phyloP scores from a whole-genome alignment of 805 yeast genomes.

The Lipomyces yamanashiensis region DNA sequence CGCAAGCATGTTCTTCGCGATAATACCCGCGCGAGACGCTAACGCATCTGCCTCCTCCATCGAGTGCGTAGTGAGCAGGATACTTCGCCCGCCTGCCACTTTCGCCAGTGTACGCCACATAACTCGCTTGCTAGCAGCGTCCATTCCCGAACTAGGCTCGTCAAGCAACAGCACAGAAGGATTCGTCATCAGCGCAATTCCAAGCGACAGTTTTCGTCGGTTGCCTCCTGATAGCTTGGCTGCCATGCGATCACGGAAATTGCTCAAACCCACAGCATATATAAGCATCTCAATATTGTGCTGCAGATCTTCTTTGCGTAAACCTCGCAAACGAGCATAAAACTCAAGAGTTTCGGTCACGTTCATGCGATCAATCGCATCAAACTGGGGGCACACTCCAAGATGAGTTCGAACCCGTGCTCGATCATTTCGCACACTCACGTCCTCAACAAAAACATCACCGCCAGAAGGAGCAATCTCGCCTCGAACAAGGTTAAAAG shows the following conservation, averaged over 20 bases:
- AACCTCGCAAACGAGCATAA: constrained; percentile 45
- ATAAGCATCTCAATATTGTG: constrained; percentile 42
- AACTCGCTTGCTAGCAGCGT: constrained; percentile 47
- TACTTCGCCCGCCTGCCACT: constrained; percentile 43
- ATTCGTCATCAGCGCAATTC: constrained; percentile 45
- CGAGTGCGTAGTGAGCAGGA: constrained; percentile 46
- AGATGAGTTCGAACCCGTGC: constrained; percentile 42
- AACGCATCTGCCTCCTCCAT: constrained; percentile 49
- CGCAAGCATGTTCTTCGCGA: constrained; percentile 43
- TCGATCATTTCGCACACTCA: constrained; percentile 38
- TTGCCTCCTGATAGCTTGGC: constrained; percentile 46
- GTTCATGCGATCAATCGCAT: constrained; percentile 46
- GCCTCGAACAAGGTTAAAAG: constrained; percentile 47
- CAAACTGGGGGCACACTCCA: constrained; percentile 49
- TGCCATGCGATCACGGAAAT: constrained; percentile 43
- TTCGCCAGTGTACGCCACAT: constrained; percentile 46
- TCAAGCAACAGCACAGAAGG: constrained; percentile 46
- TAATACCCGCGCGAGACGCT: constrained; percentile 45
- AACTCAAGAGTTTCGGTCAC: constrained; percentile 43
- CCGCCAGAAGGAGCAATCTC: constrained; percentile 43
- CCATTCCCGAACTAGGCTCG: constrained; percentile 50
- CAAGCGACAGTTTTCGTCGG: constrained; percentile 46
- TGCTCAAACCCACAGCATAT: constrained; percentile 44
- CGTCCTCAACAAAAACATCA: constrained; percentile 40
- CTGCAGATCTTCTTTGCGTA: constrained; percentile 33